A percentile compares a stretch with the other conserved stretches of the same genome.
These are phyloP conservation scores for Globisporangium spinosum DNA, from an alignment of 352 stramenopile genomes.

Conservation along the genomic window DNA sequence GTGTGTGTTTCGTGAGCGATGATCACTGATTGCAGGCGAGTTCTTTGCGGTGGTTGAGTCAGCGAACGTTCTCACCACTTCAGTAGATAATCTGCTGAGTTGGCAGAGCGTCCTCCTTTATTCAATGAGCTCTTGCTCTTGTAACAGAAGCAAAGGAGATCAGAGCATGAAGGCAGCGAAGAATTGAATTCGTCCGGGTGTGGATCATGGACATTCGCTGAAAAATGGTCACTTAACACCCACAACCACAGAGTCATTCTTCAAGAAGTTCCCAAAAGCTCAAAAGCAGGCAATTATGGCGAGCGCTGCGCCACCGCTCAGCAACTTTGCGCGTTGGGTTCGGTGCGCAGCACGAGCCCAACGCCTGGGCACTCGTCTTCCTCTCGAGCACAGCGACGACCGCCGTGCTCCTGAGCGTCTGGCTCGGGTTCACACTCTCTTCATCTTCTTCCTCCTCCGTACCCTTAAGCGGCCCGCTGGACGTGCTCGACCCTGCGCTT, in stretches of 20 bases:
- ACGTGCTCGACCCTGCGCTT: slow-evolving; percentile 1
- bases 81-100: background rate
- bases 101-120: background rate
- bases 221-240: too few relatives aligned
- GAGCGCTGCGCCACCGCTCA: background rate
- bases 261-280: too few relatives aligned
- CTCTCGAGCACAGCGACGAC: background rate
- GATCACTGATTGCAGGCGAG: background rate
- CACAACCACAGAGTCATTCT: too few relatives aligned
- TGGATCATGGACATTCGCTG: too few relatives aligned
- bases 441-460: background rate
- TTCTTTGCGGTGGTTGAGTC: background rate
- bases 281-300: too few relatives aligned
- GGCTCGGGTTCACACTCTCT: background rate
- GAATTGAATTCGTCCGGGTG: background rate
- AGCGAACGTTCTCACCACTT: background rate
- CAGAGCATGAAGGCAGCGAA: too few relatives aligned
- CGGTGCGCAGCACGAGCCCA: too few relatives aligned
- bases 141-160: background rate
- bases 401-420: background rate
- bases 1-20: background rate
- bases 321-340: too few relatives aligned
- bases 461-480: background rate
- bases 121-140: background rate
- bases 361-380: slow-evolving; percentile 10